phyloP scores from a whole-genome alignment of 352 stramenopile genomes.

The Blastocystis sp. region DNA sequence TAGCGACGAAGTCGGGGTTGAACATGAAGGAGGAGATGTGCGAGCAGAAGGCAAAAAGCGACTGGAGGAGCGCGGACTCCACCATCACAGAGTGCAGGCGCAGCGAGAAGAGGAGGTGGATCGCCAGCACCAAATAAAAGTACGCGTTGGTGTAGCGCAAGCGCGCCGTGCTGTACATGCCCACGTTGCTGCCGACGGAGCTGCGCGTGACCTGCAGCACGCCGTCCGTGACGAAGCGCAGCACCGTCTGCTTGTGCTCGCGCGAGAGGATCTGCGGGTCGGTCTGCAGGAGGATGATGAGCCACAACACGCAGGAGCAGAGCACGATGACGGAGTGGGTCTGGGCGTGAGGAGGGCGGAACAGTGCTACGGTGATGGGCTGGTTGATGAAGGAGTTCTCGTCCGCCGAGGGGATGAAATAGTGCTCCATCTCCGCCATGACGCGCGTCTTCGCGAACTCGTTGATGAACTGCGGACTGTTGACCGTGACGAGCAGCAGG shows the following conservation, averaged over 20 bases:
- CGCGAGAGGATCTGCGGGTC: slow-evolving; percentile 6
- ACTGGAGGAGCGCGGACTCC: background rate
- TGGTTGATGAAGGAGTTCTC: background rate
- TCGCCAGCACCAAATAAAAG: slow-evolving; percentile 34
- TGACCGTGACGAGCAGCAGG: slow-evolving; percentile 25
- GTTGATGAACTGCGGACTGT: slow-evolving; percentile 24
- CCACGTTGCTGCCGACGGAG: background rate
- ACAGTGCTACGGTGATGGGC: slow-evolving; percentile 4
- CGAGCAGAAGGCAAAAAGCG: background rate
- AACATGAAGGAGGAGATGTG: background rate
- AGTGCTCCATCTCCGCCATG: slow-evolving; percentile 8
- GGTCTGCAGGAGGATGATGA: slow-evolving; percentile 18
- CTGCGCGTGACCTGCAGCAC: background rate
- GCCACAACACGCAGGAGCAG: slow-evolving; percentile 21
- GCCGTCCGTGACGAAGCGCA: slow-evolving; percentile 2
- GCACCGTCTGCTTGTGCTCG: background rate
- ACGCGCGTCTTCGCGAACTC: slow-evolving; percentile 34
- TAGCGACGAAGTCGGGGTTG: slow-evolving; percentile 49
- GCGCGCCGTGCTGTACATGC: no score
- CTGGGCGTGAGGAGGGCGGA: background rate
- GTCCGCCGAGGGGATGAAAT: background rate
- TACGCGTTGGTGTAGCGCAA: slow-evolving; percentile 41
- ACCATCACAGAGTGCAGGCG: background rate
- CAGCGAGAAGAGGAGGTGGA: slow-evolving; percentile 26
- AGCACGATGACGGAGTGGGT: background rate